A percentile compares a stretch with the other conserved stretches of the same genome.
Evolutionary conservation across 768 basidiomycete species (phyloP).

Genomic region (Sarcodon sp.): DNA sequence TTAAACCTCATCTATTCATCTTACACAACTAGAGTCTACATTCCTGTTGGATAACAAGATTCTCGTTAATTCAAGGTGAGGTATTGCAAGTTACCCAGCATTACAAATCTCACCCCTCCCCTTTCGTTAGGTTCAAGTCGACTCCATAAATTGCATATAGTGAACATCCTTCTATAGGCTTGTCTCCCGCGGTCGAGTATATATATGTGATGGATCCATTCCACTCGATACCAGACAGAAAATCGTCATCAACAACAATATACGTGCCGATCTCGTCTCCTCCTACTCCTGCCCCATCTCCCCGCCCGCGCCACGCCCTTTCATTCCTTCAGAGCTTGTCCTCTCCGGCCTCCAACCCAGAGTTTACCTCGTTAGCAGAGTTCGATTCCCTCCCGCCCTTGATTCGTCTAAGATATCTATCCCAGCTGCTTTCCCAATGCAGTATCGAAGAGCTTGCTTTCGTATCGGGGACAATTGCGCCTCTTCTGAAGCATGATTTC

Average conservation of each 20-base stretch:
- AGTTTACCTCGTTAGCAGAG: conserved; percentile 16
- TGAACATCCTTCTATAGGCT: too few relatives aligned
- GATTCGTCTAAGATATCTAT: conserved; percentile 37
- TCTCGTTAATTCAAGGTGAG: too few relatives aligned
- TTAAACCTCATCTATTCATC: too few relatives aligned
- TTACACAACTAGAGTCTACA: too few relatives aligned
- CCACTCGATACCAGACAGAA: too few relatives aligned
- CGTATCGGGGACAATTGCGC: conserved; percentile 50
- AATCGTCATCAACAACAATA: conserved; percentile 16
- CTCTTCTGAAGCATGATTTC: conserved; percentile 53
- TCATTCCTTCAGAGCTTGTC: conserved; percentile 8
- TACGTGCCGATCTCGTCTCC: conserved; percentile 45
- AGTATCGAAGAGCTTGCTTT: conserved; percentile 51
- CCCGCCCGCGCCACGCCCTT: conserved; percentile 19
- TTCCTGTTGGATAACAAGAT: too few relatives aligned
- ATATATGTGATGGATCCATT: too few relatives aligned
- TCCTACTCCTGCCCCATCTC: conserved; percentile 52
- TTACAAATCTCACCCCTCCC: too few relatives aligned
- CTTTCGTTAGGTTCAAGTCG: too few relatives aligned
- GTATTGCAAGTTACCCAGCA: too few relatives aligned
- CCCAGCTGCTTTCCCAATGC: conserved; percentile 37
- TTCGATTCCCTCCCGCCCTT: conserved; percentile 23
- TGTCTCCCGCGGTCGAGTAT: too few relatives aligned
- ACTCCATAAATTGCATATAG: too few relatives aligned
- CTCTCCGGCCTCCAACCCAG: conserved; percentile 9